Conservation (phyloP, 805 yeast species). For the Pichia nanzhaoensis region DNA sequence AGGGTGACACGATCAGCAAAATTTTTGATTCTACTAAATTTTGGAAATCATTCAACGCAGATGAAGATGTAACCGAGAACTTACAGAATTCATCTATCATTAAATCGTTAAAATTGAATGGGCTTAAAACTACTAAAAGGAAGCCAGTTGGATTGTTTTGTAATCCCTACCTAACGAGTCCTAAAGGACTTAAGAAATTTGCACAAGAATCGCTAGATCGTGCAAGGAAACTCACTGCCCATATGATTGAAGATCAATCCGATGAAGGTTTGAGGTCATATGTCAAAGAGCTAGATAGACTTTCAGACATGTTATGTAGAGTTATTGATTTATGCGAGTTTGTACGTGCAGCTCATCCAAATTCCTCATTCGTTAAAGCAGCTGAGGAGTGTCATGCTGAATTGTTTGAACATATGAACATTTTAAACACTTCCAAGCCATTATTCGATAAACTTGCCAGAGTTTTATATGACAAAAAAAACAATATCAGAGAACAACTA, state of each 20-base stretch:
- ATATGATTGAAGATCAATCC: slow-evolving; percentile 44
- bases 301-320: slow-evolving; percentile 83
- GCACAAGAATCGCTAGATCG: slow-evolving; percentile 54
- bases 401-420: slow-evolving; percentile 91
- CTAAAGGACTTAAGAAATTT: slow-evolving; percentile 65
- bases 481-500: slow-evolving; percentile 34
- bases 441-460: slow-evolving; percentile 53
- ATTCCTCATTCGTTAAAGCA: slow-evolving; percentile 57
- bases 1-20: slow-evolving; percentile 31
- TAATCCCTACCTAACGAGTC: slow-evolving; percentile 61
- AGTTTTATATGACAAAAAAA: slow-evolving; percentile 38
- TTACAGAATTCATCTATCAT: not conserved
- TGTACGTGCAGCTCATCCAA: slow-evolving; percentile 83
- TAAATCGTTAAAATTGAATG: not conserved
- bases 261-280: slow-evolving; percentile 41
- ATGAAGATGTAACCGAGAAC: not conserved
- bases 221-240: slow-evolving; percentile 56
- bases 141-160: slow-evolving; percentile 54
- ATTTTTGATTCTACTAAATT: slow-evolving; percentile 57
- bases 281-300: slow-evolving; percentile 65
- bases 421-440: slow-evolving; percentile 75
- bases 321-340: slow-evolving; percentile 94
- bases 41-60: slow-evolving; percentile 46
- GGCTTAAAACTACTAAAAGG: not conserved
- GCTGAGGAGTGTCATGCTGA: slow-evolving; percentile 85